Percentiles rank a stretch among this genome's conserved stretches.
phyloP scores from a whole-genome alignment of 108 stramenopile genomes.

The Nitzschia palea region DNA sequence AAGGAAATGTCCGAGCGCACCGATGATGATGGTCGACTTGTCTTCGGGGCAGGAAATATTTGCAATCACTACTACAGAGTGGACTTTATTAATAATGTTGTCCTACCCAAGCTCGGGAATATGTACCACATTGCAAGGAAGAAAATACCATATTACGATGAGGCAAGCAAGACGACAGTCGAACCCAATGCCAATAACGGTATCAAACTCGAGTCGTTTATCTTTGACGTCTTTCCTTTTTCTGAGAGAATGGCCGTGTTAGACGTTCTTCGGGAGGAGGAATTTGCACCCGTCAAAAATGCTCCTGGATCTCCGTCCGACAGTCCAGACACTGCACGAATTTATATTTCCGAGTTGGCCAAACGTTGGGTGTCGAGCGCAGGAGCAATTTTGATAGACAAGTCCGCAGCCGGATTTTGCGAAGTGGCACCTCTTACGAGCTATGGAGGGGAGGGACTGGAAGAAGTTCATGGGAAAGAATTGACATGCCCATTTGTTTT shows the following conservation, averaged over 20 bases:
- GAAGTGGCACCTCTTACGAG: constrained; percentile 78
- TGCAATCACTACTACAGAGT: constrained; percentile 97
- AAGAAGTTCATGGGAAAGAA: constrained; percentile 53
- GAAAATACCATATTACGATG: constrained; percentile 93
- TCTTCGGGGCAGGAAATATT: constrained; percentile 97
- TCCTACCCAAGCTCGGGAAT: constrained; percentile 76
- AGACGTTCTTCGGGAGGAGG: constrained; percentile 88
- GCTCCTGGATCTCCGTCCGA: constrained; percentile 68
- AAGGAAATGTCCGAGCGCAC: constrained; percentile 69
- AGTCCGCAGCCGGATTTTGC: constrained; percentile 33
- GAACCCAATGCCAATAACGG: constrained; percentile 80
- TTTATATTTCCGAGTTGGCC: constrained; percentile 61
- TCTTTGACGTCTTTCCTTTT: constrained; percentile 97
- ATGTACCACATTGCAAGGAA: constrained; percentile 96
- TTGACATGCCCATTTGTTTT: constrained; percentile 68
- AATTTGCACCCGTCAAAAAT: constrained; percentile 99
- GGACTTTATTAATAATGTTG: constrained; percentile 80
- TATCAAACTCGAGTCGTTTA: constrained; percentile 98
- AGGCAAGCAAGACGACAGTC: constrained; percentile 52
- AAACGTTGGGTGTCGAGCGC: constrained; percentile 67
- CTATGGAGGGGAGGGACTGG: constrained; percentile 83
- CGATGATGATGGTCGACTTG: constrained; percentile 53
- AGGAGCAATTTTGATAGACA: constrained; percentile 57
- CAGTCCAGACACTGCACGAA: constrained; percentile 83
- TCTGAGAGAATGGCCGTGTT: constrained; percentile 84